A percentile compares a stretch with the other conserved stretches of the same genome.
Evolutionary conservation across 495 filamentous ascomycete genomes (phyloP).

Genomic region (Aspergillus avenaceus): DNA sequence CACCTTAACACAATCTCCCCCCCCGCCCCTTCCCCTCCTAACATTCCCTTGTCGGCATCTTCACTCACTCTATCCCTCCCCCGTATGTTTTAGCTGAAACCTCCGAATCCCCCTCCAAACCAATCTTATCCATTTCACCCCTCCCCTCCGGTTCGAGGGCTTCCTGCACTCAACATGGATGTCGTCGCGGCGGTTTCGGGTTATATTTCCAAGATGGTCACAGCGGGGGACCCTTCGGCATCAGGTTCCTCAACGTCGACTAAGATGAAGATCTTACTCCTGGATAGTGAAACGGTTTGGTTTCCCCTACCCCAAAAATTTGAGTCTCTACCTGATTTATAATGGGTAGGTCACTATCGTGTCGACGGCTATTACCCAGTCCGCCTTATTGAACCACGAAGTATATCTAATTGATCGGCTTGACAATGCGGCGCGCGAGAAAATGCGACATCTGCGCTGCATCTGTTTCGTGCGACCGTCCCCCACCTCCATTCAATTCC

Average conservation of each 20-base stretch:
- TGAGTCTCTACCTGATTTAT: conserved; percentile 15
- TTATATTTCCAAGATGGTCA: conserved; percentile 97
- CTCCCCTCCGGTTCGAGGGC: not conserved
- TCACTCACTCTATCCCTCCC: too few relatives aligned
- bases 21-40: conserved; percentile 7
- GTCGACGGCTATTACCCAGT: conserved; percentile 93
- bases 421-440: conserved; percentile 86
- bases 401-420: conserved; percentile 96
- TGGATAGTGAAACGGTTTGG: conserved; percentile 89
- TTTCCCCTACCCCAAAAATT: too few relatives aligned
- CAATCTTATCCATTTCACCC: not conserved
- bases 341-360: conserved; percentile 68
- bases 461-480: conserved; percentile 90
- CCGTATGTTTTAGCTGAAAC: too few relatives aligned
- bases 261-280: conserved; percentile 98
- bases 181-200: conserved; percentile 86
- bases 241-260: conserved; percentile 66
- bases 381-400: conserved; percentile 91
- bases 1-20: not conserved
- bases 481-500: conserved; percentile 80
- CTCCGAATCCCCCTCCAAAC: too few relatives aligned
- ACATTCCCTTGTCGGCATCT: not conserved
- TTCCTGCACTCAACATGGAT: conserved; percentile 61
- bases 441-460: conserved; percentile 96
- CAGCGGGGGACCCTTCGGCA: conserved; percentile 64